Evolutionary conservation across 2,329 filamentous ascomycete genomes (phyloP), one percentile per base, ranked within the genome.

Genomic region (Venturia pyrina): DNA sequence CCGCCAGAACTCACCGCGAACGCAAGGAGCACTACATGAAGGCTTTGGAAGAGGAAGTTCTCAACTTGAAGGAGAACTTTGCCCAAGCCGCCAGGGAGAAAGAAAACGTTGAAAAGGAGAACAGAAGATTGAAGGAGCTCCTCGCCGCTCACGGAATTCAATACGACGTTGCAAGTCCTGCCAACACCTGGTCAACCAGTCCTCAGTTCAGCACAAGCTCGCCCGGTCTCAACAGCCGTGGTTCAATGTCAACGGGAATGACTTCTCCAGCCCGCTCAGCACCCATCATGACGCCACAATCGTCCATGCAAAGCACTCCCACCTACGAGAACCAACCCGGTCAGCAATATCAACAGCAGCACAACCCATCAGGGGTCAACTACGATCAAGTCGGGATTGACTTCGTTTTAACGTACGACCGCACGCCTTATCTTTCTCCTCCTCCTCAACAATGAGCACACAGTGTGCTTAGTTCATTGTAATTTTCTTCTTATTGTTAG

Each of bases 11-110:
- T 21, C 95, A 99, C 77, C 91, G 95, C 66, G 95, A 98, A 78
- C 87, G 95, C 70, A 98, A 98, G 76, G 95, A 98, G 78, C 84
- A 92, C 71, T 98, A 98, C 76, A 96, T 97, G 80, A 96, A 96
- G 76, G 87, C 90, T 13, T 85, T 98, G 19, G 95, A 99, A 77
- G 88, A 93, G 73, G 92, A 98, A 77, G 89, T 98, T 5, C 82
- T 96, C 24, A 88, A 91, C 62, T 81, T 98, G 56, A 95, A 96
- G 75, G 92, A 97, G 74, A 83, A 89, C n/a, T 93, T 88, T 73
- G 87, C 87, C 72, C 87, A 84, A 63, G 84, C 88, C 21, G 84
- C 86, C 7, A 87, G 89, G 70, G 91, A 96, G 74, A 91, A 91
- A 72, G 86, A 93, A 64, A 83, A 85, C 63, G 80, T 93, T 10